phyloP scores from a whole-genome alignment of 2,329 filamentous ascomycete species.

The Fusarium subtropicale region DNA sequence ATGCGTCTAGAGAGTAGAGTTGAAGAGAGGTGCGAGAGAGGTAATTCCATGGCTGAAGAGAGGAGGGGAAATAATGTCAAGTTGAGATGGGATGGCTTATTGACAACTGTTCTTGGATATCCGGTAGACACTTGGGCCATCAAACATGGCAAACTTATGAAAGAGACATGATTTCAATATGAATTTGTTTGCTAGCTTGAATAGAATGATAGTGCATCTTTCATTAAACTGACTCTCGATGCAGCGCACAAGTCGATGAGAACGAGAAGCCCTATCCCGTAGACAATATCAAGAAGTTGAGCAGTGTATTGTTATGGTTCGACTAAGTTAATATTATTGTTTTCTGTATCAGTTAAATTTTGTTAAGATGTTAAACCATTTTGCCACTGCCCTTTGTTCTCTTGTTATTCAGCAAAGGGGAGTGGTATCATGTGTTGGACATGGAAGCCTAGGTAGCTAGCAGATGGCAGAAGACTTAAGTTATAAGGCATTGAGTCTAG shows the following conservation, averaged over 20 bases:
- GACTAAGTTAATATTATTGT: background rate
- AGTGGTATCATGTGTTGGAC: background rate
- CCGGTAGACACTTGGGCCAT: conserved; percentile 6
- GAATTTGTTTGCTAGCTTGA: background rate
- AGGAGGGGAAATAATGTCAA: background rate
- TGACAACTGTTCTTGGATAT: conserved; percentile 37
- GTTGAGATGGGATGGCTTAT: conserved; percentile 27
- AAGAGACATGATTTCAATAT: background rate
- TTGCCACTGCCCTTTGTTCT: background rate
- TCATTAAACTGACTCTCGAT: no score
- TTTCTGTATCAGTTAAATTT: no score
- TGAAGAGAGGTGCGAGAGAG: background rate
- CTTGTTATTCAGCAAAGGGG: background rate
- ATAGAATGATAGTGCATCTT: background rate
- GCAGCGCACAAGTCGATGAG: background rate
- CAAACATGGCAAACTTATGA: background rate
- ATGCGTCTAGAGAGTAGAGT: no score
- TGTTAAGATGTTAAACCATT: no score
- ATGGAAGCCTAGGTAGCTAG: no score
- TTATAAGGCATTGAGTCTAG: background rate
- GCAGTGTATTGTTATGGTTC: background rate
- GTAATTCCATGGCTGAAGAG: background rate
- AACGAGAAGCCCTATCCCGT: background rate
- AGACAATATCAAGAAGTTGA: no score
- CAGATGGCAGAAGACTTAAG: background rate